Conservation (phyloP, 2,329 filamentous ascomycete genomes). For the Leptographium galeiforme region DNA sequence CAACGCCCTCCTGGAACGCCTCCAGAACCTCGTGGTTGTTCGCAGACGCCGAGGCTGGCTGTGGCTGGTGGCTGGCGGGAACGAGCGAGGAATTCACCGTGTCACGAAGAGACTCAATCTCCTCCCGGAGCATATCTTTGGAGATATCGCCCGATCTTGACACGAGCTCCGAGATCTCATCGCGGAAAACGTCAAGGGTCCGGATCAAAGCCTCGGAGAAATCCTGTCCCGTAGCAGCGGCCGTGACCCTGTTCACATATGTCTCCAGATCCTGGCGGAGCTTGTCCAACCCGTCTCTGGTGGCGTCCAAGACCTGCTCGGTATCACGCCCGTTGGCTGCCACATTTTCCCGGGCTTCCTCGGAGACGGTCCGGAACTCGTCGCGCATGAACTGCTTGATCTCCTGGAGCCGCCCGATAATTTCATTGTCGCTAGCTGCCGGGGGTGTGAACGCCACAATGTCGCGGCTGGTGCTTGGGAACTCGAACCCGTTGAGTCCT, state of each 20-base stretch:
- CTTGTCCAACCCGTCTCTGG: slow-evolving; percentile 75
- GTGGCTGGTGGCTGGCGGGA: slow-evolving; percentile 35
- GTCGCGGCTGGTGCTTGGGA: slow-evolving; percentile 18
- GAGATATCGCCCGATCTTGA: slow-evolving; percentile 32
- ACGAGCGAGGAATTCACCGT: slow-evolving; percentile 59
- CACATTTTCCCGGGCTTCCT: slow-evolving; percentile 63
- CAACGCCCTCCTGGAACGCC: slow-evolving; percentile 57
- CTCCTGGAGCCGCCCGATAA: slow-evolving; percentile 46
- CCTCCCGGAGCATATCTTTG: slow-evolving; percentile 61
- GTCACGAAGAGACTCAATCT: slow-evolving; percentile 71
- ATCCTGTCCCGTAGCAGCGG: slow-evolving; percentile 60
- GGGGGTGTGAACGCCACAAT: slow-evolving; percentile 14
- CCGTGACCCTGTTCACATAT: slow-evolving; percentile 62
- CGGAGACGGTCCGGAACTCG: slow-evolving; percentile 46
- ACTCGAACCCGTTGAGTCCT: slow-evolving; percentile 38
- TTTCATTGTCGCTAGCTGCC: slow-evolving; percentile 27
- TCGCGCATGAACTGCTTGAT: slow-evolving; percentile 47
- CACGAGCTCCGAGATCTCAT: slow-evolving; percentile 53
- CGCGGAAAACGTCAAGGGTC: slow-evolving; percentile 52
- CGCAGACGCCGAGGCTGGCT: slow-evolving; percentile 12
- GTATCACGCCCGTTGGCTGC: slow-evolving; percentile 68
- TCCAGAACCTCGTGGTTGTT: slow-evolving; percentile 56
- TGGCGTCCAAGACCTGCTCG: slow-evolving; percentile 76
- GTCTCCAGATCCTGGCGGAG: slow-evolving; percentile 67
- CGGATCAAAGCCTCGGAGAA: slow-evolving; percentile 56